Evolutionary conservation across 1,284 basidiomycete genomes (phyloP), one percentile per base, ranked within the genome.

Genomic region (Naganishia liquefaciens): DNA sequence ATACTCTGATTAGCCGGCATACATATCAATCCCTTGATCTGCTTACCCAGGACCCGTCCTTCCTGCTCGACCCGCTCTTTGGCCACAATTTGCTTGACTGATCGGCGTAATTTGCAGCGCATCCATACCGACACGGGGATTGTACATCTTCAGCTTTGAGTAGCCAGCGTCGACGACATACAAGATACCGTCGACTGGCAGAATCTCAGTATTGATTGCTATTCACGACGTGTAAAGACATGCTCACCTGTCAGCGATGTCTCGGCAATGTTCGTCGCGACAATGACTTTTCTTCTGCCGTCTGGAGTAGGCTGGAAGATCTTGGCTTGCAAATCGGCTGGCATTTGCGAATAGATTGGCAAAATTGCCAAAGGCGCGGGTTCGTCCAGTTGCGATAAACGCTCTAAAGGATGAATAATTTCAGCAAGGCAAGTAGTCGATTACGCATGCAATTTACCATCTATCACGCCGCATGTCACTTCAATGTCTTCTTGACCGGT

Each of bases 401-500:
- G 91, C 75, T 99, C 95, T 91, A 74, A 7, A 49, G 69, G 81
- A 40, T 81, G 79, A 81, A 68, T 63, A 68, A 43, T 54, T 63
- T 55, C 11, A 67, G 30, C 6, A 37, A 5, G 33, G 9, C 19
- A 39, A 21, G 66, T 66, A 81, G 80, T 60, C 79, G 54, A 40
- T 49, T 54, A 28, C 42, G 53, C 21, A 40, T 55, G 11, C 23
- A 11, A 68, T 83, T 58, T 66, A 91, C 91, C 90, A 77, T 88
- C 85, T 17, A 96, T 82, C 30, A 96, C 93, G 71, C 91, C 88
- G 75, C 93, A 96, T 1, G 93, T 96, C 46, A 92, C 84, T 77
- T 98, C 93, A 68, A 99, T 99, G 76, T 99, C 96, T 79, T 99
- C 96, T 79, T 99, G 96, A 63, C 96, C 96, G 28, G 96, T 99